Base-by-base conservation (phyloP, 495 filamentous ascomycete species). In the Penicillium roqueforti region DNA sequence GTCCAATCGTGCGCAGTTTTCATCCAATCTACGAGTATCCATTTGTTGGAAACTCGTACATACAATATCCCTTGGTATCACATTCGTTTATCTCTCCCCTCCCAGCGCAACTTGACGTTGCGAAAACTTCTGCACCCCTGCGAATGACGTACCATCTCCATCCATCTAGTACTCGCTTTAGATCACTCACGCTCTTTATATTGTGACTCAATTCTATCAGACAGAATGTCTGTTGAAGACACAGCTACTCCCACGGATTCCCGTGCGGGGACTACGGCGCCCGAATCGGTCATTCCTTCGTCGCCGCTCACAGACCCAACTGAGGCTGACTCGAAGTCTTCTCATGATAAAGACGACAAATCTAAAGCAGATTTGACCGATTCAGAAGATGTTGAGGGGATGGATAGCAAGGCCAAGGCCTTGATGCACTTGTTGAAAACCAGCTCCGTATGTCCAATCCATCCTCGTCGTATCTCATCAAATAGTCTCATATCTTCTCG, bases 401-500 rank as follows among this genome's bases (percentile, higher is more conserved):
- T 76, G 68, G 69, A 77, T 50, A 63, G 49, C 16, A 68, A 73
- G 57, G 65, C 72, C 5, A 76, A 71, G 51, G 73, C 69, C 6
- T 53, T 76, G 29, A 74, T 75, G 67, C 67, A 73, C 55, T 48
- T 77, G 16, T 45, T 77, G 55, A 75, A 72, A 42, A 70, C 71
- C 55, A 85, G 76, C 73, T 78, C 72, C 65, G 83, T 75, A 66
- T 59, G 69, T 28, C 22, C 23, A 50, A 51, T 60, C 56, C 66
- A 32, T 36, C 13, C 20, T 26, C 32, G 19, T n/a, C 47, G 19
- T 32, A 20, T 29, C 20, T 4, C 20, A 16, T 26, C 14, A 3
- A 20, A 18, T 7, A 13, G 14, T 38, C n/a, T 43, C 39, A 55
- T 28, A 45, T 34, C 3, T 28, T 14, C 25, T 20, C 28, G 5